These are phyloP conservation scores for Trebouxia sp. DNA, from an alignment of 139 green algal species.

Conservation along the genomic window DNA sequence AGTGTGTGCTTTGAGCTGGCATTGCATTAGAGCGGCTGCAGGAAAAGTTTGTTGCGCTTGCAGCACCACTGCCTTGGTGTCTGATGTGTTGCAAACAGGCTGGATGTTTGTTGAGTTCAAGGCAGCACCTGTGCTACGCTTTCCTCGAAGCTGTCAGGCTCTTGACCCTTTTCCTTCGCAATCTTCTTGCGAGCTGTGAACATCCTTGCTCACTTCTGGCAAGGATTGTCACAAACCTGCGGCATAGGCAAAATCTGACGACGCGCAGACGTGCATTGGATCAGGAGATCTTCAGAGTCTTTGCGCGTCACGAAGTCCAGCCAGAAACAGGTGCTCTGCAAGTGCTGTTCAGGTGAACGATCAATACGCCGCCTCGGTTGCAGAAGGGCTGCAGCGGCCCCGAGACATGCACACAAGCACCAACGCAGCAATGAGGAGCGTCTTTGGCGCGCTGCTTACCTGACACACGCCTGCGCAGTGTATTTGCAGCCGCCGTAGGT, in stretches of 20 bases:
- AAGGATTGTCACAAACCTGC: conserved; percentile 14
- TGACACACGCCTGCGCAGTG: conserved; percentile 1
- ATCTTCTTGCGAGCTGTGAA: conserved; percentile 96
- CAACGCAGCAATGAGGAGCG: neutral
- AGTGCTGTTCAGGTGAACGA: neutral
- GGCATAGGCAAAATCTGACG: too few species aligned
- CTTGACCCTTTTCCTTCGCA: conserved; percentile 92
- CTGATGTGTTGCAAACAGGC: neutral
- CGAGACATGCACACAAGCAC: neutral
- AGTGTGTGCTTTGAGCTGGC: neutral
- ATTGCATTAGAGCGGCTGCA: neutral
- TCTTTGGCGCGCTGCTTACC: neutral
- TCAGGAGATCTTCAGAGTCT: too few species aligned
- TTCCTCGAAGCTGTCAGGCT: conserved; percentile 96
- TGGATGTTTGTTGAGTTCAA: neutral
- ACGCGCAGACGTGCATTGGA: too few species aligned
- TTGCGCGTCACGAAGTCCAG: too few species aligned
- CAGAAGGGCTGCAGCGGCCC: too few species aligned
- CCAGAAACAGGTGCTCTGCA: too few species aligned
- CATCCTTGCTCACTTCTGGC: conserved; percentile 38
- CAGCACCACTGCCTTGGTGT: neutral
- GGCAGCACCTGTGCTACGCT: conserved; percentile 90
- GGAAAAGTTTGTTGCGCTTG: neutral
- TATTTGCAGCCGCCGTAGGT: conserved; percentile 20
- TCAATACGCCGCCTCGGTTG: conserved; percentile 13